phyloP scores from a whole-genome alignment of 371 early-diverging fungal species.

The Capillidium heterosporum region DNA sequence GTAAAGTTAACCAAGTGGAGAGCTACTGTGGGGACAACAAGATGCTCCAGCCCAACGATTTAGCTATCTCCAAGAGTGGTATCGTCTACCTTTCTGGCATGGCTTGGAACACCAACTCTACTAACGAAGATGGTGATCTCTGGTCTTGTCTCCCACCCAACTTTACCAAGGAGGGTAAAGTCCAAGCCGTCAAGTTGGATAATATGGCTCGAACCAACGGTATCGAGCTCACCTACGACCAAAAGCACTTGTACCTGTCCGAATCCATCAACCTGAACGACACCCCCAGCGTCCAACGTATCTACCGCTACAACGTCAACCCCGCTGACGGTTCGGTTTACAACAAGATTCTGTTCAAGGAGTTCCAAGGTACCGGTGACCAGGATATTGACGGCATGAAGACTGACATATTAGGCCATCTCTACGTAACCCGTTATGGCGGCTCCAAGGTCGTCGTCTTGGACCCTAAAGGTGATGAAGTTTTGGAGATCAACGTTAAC shows the following conservation, averaged over 20 bases:
- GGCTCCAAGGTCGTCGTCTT: slow-evolving; percentile 18
- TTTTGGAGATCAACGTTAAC: slow-evolving; percentile 12
- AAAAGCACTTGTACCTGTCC: slow-evolving; percentile 24
- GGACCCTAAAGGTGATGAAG: slow-evolving; percentile 14
- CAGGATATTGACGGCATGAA: slow-evolving; percentile 33
- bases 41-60: slow-evolving; percentile 28
- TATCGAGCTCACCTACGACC: slow-evolving; percentile 25
- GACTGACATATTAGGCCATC: slow-evolving; percentile 18
- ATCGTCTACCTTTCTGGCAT: slow-evolving; percentile 22
- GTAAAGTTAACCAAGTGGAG: not conserved
- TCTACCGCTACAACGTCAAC: slow-evolving; percentile 10
- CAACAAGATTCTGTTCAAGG: slow-evolving; percentile 17
- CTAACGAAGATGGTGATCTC: slow-evolving; percentile 21
- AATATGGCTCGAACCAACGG: slow-evolving; percentile 26
- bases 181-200: slow-evolving; percentile 14
- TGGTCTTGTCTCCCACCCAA: slow-evolving; percentile 17
- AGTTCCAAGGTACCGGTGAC: slow-evolving; percentile 15
- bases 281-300: slow-evolving; percentile 17
- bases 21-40: slow-evolving; percentile 11
- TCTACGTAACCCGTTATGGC: slow-evolving; percentile 25
- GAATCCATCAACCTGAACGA: slow-evolving; percentile 17
- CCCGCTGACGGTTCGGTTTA: not conserved
- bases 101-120: slow-evolving; percentile 17
- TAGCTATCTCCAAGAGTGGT: slow-evolving; percentile 19
- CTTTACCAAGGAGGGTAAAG: not conserved